phyloP scores from a whole-genome alignment of 139 green algal genomes.

The Mesotaenium endlicherianum region DNA sequence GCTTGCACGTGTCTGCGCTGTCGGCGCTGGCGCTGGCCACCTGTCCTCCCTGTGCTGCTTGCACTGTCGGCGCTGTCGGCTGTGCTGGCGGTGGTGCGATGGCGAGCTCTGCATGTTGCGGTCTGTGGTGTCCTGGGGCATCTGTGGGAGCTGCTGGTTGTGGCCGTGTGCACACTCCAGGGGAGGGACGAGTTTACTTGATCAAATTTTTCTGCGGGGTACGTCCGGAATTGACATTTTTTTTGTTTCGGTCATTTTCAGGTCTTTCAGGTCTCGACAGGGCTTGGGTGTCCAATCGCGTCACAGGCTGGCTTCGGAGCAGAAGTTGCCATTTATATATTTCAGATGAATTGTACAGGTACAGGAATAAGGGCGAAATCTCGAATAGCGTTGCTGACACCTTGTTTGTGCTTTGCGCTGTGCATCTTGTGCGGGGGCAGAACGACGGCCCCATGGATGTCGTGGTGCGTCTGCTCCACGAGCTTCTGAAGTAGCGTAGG shows the following conservation, averaged over 20 bases:
- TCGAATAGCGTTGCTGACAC: not conserved
- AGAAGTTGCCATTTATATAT: not conserved
- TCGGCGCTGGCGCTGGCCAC: not conserved
- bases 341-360: not conserved
- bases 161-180: no score
- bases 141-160: no score
- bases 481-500: no score
- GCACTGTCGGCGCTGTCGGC: not conserved
- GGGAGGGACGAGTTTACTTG: no score
- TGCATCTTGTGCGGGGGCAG: not conserved
- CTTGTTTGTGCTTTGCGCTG: not conserved
- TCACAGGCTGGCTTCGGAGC: not conserved
- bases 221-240: no score
- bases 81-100: not conserved
- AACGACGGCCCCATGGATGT: slow-evolving; percentile 13
- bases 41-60: slow-evolving; percentile 1
- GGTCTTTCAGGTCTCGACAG: not conserved
- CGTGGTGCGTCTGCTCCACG: slow-evolving; percentile 3
- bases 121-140: no score
- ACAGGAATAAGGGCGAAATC: not conserved
- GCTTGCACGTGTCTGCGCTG: not conserved
- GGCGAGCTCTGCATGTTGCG: no score
- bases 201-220: no score
- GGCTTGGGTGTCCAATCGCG: not conserved
- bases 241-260: no score